phyloP scores from a whole-genome alignment of 2,329 filamentous ascomycete genomes.

The Pseudohalonectria lignicola region DNA sequence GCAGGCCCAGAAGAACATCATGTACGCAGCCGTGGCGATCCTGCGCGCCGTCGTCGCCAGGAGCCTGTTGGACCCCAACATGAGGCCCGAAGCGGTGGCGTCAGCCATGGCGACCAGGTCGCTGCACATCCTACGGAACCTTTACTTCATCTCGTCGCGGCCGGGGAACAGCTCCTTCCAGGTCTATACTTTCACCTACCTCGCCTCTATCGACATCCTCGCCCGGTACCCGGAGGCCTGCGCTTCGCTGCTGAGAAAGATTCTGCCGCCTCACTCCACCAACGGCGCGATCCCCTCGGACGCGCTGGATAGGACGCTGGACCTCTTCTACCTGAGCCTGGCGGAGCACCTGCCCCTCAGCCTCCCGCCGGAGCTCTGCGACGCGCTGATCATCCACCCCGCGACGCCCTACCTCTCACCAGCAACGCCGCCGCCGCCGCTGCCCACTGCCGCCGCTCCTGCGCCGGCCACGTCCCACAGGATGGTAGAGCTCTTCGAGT shows the following conservation, averaged over 20 bases:
- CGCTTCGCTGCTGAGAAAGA: constrained; percentile 55
- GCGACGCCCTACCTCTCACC: constrained; percentile 68
- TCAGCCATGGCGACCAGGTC: constrained; percentile 59
- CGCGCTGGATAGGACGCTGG: constrained; percentile 50
- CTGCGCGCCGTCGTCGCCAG: constrained; percentile 65
- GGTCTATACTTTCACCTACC: constrained; percentile 73
- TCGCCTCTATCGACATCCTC: constrained; percentile 73
- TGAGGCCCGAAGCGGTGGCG: constrained; percentile 30
- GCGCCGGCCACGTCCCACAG: constrained; percentile 28
- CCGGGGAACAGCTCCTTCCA: constrained; percentile 66
- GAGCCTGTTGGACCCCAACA: constrained; percentile 36
- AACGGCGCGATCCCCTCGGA: constrained; percentile 47
- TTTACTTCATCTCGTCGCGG: constrained; percentile 73
- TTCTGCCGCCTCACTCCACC: constrained; percentile 27
- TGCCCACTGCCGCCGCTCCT: background rate
- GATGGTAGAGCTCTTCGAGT: constrained; percentile 62
- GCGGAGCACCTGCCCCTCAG: constrained; percentile 72
- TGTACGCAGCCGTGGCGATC: constrained; percentile 66
- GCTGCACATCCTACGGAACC: constrained; percentile 61
- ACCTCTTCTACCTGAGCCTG: constrained; percentile 80
- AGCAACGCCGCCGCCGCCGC: constrained; percentile 18
- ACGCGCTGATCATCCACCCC: constrained; percentile 62
- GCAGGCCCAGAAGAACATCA: constrained; percentile 61
- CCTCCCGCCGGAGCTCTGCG: constrained; percentile 55
- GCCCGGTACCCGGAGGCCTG: constrained; percentile 56